Evolutionary conservation across 192 early-diverging fungal genomes (phyloP).

Genomic region (Gorgonomyces haynaldii): DNA sequence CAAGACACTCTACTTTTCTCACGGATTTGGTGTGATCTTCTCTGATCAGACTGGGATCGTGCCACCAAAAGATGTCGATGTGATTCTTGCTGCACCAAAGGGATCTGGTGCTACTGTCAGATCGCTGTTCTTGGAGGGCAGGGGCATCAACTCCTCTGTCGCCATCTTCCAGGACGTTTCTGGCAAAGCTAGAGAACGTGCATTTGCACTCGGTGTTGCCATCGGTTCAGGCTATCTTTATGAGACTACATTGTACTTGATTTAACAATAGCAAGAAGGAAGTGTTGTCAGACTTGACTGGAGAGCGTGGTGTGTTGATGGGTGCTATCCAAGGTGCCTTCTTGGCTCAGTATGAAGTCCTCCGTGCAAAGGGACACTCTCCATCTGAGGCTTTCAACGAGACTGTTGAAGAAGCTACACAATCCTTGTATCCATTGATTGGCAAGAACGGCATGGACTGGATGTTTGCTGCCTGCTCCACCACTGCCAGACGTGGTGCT

Average conservation of each 20-base stretch:
- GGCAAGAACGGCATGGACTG: slow-evolving; percentile 94
- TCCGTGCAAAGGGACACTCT: slow-evolving; percentile 83
- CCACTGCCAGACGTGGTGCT: slow-evolving; percentile 90
- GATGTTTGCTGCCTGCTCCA: slow-evolving; percentile 98
- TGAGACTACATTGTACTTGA: slow-evolving; percentile 77
- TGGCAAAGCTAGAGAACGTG: slow-evolving; percentile 88
- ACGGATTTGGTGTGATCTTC: slow-evolving; percentile 93
- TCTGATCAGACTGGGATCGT: slow-evolving; percentile 81
- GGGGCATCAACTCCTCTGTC: slow-evolving; percentile 94
- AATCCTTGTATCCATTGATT: slow-evolving; percentile 93
- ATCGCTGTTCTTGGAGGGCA: slow-evolving; percentile 89
- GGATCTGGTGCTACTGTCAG: slow-evolving; percentile 92
- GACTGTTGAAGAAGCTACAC: slow-evolving; percentile 97
- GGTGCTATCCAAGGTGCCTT: slow-evolving; percentile 96
- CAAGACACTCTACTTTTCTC: slow-evolving; percentile 97
- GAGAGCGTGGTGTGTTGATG: slow-evolving; percentile 97
- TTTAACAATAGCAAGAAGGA: slow-evolving; percentile 61
- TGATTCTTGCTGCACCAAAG: slow-evolving; percentile 93
- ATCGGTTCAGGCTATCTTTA: slow-evolving; percentile 96
- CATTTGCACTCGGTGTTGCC: slow-evolving; percentile 80
- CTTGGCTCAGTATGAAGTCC: slow-evolving; percentile 92
- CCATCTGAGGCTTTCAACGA: slow-evolving; percentile 99
- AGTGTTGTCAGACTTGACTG: slow-evolving; percentile 89
- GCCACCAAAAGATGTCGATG: slow-evolving; percentile 86
- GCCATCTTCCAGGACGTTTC: slow-evolving; percentile 90